These are phyloP conservation scores for Radiomyces spectabilis DNA, from an alignment of 192 early-diverging fungal genomes.

Conservation along the genomic window DNA sequence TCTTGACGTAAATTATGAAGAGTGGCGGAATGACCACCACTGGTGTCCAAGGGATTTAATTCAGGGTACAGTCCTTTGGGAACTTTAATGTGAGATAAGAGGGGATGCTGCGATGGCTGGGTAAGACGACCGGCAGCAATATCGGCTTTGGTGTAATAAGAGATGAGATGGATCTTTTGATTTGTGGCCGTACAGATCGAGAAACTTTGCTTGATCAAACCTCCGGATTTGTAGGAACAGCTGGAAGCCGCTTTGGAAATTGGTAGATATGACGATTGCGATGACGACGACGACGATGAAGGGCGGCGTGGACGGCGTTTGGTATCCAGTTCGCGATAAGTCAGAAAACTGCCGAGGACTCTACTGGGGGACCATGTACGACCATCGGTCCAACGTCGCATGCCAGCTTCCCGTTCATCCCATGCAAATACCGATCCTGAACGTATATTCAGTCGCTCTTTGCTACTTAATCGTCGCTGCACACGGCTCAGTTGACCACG, in stretches of 20 bases:
- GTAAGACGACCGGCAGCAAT: slow-evolving; percentile 50
- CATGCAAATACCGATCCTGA: slow-evolving; percentile 88
- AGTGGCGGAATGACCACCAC: slow-evolving; percentile 16
- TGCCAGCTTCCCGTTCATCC: slow-evolving; percentile 87
- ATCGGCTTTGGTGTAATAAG: slow-evolving; percentile 82
- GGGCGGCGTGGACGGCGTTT: slow-evolving; percentile 43
- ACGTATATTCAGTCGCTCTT: slow-evolving; percentile 69
- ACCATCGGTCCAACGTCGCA: slow-evolving; percentile 91
- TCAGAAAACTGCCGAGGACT: slow-evolving; percentile 82
- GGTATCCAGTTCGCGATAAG: slow-evolving; percentile 79
- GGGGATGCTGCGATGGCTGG: slow-evolving; percentile 58
- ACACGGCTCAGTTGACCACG: slow-evolving; percentile 65
- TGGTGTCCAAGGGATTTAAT: slow-evolving; percentile 32
- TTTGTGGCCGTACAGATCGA: slow-evolving; percentile 73
- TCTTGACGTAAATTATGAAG: slow-evolving; percentile 16
- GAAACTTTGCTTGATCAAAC: slow-evolving; percentile 84
- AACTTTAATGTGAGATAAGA: slow-evolving; percentile 56
- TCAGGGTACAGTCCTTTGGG: slow-evolving; percentile 84
- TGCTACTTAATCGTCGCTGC: slow-evolving; percentile 74
- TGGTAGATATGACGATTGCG: neutral
- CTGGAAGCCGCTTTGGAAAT: slow-evolving; percentile 12
- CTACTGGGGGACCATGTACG: slow-evolving; percentile 83
- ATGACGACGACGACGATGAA: slow-evolving; percentile 10
- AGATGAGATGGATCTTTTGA: slow-evolving; percentile 81
- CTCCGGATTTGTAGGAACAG: slow-evolving; percentile 64